Evolutionary conservation across 2,329 filamentous ascomycete genomes (phyloP).

Genomic region (Blastomyces emzantsi): DNA sequence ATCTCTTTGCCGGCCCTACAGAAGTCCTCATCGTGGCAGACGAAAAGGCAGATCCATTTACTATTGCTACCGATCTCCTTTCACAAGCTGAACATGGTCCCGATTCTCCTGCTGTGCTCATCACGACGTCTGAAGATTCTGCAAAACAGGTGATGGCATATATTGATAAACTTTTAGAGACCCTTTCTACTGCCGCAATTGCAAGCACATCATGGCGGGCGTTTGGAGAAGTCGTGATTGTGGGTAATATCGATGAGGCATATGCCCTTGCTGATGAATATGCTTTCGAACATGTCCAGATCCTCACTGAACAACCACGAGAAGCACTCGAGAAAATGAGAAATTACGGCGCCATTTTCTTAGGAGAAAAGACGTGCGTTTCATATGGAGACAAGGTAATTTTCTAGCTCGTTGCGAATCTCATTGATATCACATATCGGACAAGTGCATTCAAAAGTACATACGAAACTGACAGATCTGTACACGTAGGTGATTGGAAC

Average conservation of each 20-base stretch:
- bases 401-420: neutral
- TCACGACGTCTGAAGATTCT: constrained; percentile 40
- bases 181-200: constrained; percentile 37
- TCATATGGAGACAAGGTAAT: constrained; percentile 46
- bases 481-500: constrained; percentile 42
- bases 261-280: constrained; percentile 41
- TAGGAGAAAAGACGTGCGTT: constrained; percentile 46
- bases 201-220: constrained; percentile 39
- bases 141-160: constrained; percentile 32
- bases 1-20: constrained; percentile 46
- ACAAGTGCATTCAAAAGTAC: neutral
- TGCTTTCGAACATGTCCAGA: constrained; percentile 46
- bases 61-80: constrained; percentile 40
- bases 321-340: constrained; percentile 45
- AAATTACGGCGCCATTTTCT: constrained; percentile 44
- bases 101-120: constrained; percentile 43
- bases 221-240: constrained; percentile 41
- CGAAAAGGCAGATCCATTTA: constrained; percentile 39
- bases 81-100: constrained; percentile 46
- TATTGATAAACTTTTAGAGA: constrained; percentile 33
- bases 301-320: constrained; percentile 39
- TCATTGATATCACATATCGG: neutral
- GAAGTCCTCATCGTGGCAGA: constrained; percentile 46
- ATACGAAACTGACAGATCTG: neutral
- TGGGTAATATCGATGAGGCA: constrained; percentile 35